A percentile compares a stretch with the other conserved stretches of the same genome.
Conservation (phyloP, 495 filamentous ascomycete genomes). For the Aspergillus carlsbadensis region DNA sequence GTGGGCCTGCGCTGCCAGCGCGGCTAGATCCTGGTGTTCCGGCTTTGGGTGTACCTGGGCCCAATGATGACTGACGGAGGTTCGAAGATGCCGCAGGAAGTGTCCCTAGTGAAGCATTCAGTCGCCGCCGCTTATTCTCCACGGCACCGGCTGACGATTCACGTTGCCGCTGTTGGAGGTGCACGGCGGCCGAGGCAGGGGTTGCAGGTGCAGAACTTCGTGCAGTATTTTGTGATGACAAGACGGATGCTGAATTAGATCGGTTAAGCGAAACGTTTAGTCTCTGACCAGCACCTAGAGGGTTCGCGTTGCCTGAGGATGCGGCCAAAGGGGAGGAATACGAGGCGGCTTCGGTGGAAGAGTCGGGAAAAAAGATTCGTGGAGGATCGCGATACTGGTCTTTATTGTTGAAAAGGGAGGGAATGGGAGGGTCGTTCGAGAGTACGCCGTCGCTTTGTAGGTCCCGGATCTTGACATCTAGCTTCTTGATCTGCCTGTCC, state of each 20-base stretch:
- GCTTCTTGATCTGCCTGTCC: slow-evolving; percentile 83
- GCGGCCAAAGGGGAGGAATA: slow-evolving; percentile 42
- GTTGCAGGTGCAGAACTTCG: slow-evolving; percentile 64
- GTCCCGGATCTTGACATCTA: slow-evolving; percentile 84
- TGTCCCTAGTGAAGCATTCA: slow-evolving; percentile 62
- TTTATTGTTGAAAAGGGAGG: slow-evolving; percentile 69
- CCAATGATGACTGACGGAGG: slow-evolving; percentile 77
- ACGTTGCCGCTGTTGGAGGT: slow-evolving; percentile 62
- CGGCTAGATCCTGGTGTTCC: slow-evolving; percentile 61
- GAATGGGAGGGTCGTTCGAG: slow-evolving; percentile 70
- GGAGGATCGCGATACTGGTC: slow-evolving; percentile 57
- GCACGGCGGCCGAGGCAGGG: slow-evolving; percentile 59
- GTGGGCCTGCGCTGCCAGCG: slow-evolving; percentile 71
- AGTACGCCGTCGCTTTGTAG: slow-evolving; percentile 79
- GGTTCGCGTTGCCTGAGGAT: slow-evolving; percentile 44
- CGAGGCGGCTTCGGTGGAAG: slow-evolving; percentile 34
- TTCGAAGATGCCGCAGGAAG: slow-evolving; percentile 69
- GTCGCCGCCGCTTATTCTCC: slow-evolving; percentile 70
- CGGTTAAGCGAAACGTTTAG: slow-evolving; percentile 44
- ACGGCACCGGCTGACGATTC: slow-evolving; percentile 76
- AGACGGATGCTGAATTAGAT: slow-evolving; percentile 14
- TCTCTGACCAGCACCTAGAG: slow-evolving; percentile 44
- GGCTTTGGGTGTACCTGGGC: slow-evolving; percentile 83
- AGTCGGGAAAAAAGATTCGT: slow-evolving; percentile 48
- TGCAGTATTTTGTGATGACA: slow-evolving; percentile 30